These are phyloP conservation scores for Kuraishia hungarica DNA, from an alignment of 805 yeast species.

Conservation along the genomic window DNA sequence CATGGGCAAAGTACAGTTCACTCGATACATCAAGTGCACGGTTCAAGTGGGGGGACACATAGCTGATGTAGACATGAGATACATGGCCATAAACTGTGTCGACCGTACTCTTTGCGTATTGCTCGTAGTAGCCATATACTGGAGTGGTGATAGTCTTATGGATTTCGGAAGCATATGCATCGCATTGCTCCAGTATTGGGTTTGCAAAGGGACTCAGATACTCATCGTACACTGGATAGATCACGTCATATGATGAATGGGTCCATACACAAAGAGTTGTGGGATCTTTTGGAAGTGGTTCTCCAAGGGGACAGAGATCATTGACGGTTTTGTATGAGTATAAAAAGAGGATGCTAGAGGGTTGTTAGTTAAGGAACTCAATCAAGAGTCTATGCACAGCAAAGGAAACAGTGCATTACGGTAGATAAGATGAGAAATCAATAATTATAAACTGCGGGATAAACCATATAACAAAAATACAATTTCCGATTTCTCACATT, in stretches of 20 bases:
- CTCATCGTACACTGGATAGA: not conserved
- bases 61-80: not conserved
- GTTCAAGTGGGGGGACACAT: not conserved
- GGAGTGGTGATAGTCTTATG: not conserved
- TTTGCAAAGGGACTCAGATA: not conserved
- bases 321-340: not conserved
- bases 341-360: not conserved
- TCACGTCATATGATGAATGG: not conserved
- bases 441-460: too few relatives aligned
- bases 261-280: not conserved
- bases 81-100: not conserved
- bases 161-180: not conserved
- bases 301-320: constrained; percentile 1
- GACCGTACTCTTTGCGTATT: not conserved
- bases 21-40: not conserved
- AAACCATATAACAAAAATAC: too few relatives aligned
- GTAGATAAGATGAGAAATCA: too few relatives aligned
- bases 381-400: not conserved
- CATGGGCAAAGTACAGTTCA: not conserved
- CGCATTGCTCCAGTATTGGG: not conserved
- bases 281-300: not conserved
- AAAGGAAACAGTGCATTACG: too few relatives aligned
- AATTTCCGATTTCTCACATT: too few relatives aligned
- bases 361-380: not conserved
- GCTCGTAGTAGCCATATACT: not conserved